A percentile compares a stretch with the other conserved stretches of the same genome.
phyloP scores from a whole-genome alignment of 495 filamentous ascomycete genomes.

The Cudoniella acicularis region DNA sequence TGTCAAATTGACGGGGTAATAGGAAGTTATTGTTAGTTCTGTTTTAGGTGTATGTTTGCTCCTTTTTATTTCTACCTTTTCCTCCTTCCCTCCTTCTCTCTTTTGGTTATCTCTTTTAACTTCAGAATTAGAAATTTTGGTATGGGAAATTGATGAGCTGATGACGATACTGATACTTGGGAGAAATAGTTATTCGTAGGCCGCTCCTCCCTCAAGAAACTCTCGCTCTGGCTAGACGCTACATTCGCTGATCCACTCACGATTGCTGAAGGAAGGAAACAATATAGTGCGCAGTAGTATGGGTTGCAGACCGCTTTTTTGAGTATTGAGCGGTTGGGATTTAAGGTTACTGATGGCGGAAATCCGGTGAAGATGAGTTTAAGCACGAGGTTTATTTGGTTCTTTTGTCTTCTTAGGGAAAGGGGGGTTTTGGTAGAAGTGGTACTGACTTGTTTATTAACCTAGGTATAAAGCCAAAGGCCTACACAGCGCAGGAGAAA shows the following conservation, averaged over 20 bases:
- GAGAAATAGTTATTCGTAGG: constrained; percentile 50
- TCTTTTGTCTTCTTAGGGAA: too few relatives aligned
- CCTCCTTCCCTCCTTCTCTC: too few relatives aligned
- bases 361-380: constrained; percentile 54
- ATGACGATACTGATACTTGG: too few relatives aligned
- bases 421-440: too few relatives aligned
- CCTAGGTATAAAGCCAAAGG: too few relatives aligned
- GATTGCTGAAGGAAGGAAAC: constrained; percentile 17
- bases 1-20: constrained; percentile 39
- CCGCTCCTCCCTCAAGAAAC: constrained; percentile 49
- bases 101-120: too few relatives aligned
- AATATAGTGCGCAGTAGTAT: constrained; percentile 28
- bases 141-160: background rate
- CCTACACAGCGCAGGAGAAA: too few relatives aligned
- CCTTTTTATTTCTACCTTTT: background rate
- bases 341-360: constrained; percentile 45
- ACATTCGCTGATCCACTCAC: constrained; percentile 23
- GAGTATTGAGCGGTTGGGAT: constrained; percentile 36
- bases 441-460: too few relatives aligned
- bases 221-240: constrained; percentile 44
- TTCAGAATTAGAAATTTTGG: constrained; percentile 3
- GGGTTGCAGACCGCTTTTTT: constrained; percentile 20
- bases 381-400: constrained; percentile 48
- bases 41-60: constrained; percentile 46
- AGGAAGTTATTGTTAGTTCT: constrained; percentile 49